Evolutionary conservation across 805 yeast genomes (phyloP).

Genomic region (Naumovozyma castellii): DNA sequence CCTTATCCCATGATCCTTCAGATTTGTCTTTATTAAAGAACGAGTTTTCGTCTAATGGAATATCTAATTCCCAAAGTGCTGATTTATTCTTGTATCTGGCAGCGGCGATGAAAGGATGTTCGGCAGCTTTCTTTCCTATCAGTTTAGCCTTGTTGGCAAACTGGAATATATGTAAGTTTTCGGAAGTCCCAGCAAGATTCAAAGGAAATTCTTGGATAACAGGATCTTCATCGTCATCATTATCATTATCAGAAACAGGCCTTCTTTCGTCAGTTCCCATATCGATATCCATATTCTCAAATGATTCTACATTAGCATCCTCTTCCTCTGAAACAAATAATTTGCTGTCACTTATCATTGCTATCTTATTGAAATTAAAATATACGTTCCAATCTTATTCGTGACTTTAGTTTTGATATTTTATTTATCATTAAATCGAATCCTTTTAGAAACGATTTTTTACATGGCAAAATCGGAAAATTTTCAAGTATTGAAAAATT

Average conservation of each 20-base stretch:
- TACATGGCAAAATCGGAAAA: too few species aligned
- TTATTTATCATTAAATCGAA: too few species aligned
- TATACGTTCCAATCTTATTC: too few species aligned
- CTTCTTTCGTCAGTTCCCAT: neutral
- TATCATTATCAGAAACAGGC: too few species aligned
- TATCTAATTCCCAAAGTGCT: constrained; percentile 60
- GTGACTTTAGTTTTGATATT: too few species aligned
- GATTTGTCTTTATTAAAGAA: constrained; percentile 61
- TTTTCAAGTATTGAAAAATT: neutral
- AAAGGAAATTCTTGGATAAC: constrained; percentile 54
- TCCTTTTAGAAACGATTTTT: too few species aligned
- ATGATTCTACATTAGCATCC: constrained; percentile 12
- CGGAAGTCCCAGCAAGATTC: constrained; percentile 30
- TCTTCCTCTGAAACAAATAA: constrained; percentile 34
- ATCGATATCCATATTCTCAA: constrained; percentile 6
- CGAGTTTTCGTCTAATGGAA: constrained; percentile 59
- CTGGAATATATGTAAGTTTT: constrained; percentile 41
- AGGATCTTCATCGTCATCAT: constrained; percentile 44
- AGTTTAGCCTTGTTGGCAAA: constrained; percentile 37
- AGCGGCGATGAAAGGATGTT: constrained; percentile 32
- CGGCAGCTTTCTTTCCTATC: constrained; percentile 19
- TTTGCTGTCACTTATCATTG: constrained; percentile 13
- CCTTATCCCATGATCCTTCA: constrained; percentile 50
- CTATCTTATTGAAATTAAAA: too few species aligned
- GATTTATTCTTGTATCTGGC: constrained; percentile 53